These are phyloP conservation scores for Rubus parviflorus DNA, from an alignment of 306 rosid species.

Conservation along the genomic window DNA sequence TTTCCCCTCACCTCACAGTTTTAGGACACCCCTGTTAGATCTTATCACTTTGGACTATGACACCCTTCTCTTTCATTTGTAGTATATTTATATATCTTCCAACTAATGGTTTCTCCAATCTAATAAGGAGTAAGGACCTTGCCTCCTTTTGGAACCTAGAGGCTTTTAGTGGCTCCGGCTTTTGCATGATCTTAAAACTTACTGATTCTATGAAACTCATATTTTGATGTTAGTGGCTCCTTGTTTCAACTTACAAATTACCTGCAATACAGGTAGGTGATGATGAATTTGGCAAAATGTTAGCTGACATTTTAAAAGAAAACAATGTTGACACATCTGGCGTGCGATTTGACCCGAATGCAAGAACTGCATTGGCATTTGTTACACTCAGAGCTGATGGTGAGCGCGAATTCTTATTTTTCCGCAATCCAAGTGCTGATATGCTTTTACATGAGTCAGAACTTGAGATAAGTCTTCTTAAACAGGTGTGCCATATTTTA, in stretches of 20 bases:
- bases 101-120: background rate
- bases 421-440: constrained; percentile 94
- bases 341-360: constrained; percentile 66
- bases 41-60: background rate
- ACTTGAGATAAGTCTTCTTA: constrained; percentile 62
- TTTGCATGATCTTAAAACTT: background rate
- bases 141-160: background rate
- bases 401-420: constrained; percentile 86
- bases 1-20: constrained; percentile 8
- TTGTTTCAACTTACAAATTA: background rate
- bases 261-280: constrained; percentile 65
- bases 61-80: background rate
- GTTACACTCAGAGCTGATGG: constrained; percentile 90
- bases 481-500: constrained; percentile 44
- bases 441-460: constrained; percentile 83
- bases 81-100: background rate
- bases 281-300: constrained; percentile 86
- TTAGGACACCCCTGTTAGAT: background rate
- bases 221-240: background rate
- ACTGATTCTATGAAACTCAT: background rate
- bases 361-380: constrained; percentile 89
- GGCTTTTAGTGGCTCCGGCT: background rate
- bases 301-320: constrained; percentile 68
- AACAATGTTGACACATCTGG: constrained; percentile 72
- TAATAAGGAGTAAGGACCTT: background rate